Evolutionary conservation across 352 stramenopile genomes (phyloP).

Genomic region (Phytophthora citricola): DNA sequence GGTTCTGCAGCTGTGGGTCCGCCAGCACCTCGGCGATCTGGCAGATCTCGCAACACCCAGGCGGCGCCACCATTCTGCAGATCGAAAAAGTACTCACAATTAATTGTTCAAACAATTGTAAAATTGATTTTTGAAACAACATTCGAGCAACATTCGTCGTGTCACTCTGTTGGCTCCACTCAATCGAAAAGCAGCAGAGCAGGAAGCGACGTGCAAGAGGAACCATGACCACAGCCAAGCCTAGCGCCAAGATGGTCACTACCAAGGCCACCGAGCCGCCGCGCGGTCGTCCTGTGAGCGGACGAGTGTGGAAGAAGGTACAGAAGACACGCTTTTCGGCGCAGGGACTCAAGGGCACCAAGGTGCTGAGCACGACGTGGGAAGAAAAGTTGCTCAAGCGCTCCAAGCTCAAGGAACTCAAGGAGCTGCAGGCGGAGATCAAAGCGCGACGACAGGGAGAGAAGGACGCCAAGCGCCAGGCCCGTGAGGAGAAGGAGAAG

Average conservation of each 20-base stretch:
- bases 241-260: constrained; percentile 11
- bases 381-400: constrained; percentile 87
- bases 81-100: constrained; percentile 1
- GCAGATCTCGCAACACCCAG: constrained; percentile 67
- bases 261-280: constrained; percentile 33
- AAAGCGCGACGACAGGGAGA: constrained; percentile 74
- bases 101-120: not conserved
- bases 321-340: constrained; percentile 84
- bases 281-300: constrained; percentile 74
- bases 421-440: constrained; percentile 86
- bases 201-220: constrained; percentile 16
- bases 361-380: constrained; percentile 88
- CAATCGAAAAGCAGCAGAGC: constrained; percentile 33
- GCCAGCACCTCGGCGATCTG: constrained; percentile 83
- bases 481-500: constrained; percentile 88
- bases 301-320: constrained; percentile 84
- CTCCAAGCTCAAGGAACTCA: constrained; percentile 82
- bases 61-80: constrained; percentile 31
- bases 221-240: constrained; percentile 23
- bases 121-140: not conserved
- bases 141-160: constrained; percentile 10
- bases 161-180: constrained; percentile 24
- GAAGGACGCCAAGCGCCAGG: constrained; percentile 77
- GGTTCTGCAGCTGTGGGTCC: constrained; percentile 68
- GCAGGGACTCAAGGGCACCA: constrained; percentile 77